A percentile compares a stretch with the other conserved stretches of the same genome.
Evolutionary conservation across 2,329 filamentous ascomycete species (phyloP).

Genomic region (Clarireedia monteithiana): DNA sequence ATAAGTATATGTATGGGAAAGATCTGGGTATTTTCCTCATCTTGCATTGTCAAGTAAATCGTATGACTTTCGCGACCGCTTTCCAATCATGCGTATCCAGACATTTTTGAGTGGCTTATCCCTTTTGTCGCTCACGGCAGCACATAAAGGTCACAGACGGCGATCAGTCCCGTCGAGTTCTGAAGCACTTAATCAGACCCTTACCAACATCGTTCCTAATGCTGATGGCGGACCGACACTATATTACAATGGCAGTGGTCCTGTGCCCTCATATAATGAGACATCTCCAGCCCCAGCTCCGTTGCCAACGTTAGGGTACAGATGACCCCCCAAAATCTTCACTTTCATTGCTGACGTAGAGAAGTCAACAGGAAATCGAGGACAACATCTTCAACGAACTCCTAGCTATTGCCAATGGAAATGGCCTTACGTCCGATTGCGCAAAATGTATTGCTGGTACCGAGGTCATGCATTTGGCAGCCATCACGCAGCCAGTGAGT

Average conservation of each 20-base stretch:
- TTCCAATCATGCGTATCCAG: not conserved
- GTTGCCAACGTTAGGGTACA: not conserved
- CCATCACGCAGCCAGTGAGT: slow-evolving; percentile 5
- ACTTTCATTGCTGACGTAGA: not conserved
- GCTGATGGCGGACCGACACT: slow-evolving; percentile 7
- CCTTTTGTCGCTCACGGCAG: slow-evolving; percentile 3
- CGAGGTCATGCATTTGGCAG: slow-evolving; percentile 6
- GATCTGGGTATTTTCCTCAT: not conserved
- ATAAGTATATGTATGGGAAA: not conserved
- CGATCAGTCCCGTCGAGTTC: slow-evolving; percentile 4
- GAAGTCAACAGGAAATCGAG: slow-evolving; percentile 4
- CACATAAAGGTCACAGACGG: slow-evolving; percentile 5
- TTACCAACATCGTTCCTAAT: slow-evolving; percentile 7
- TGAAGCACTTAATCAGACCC: slow-evolving; percentile 7
- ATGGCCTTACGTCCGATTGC: slow-evolving; percentile 1
- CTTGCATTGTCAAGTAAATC: not conserved
- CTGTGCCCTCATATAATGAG: slow-evolving; percentile 5
- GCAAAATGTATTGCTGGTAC: slow-evolving; percentile 8
- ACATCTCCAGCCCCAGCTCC: slow-evolving; percentile 1
- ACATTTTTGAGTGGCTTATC: not conserved
- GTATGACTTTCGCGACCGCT: not conserved
- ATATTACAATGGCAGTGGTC: slow-evolving; percentile 3
- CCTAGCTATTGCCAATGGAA: not conserved
- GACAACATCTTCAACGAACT: slow-evolving; percentile 6
- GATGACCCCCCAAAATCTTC: not conserved